Percentiles rank a stretch among this genome's conserved stretches.
phyloP scores from a whole-genome alignment of 2,329 filamentous ascomycete genomes.

The Xylariomycetidae sp. region DNA sequence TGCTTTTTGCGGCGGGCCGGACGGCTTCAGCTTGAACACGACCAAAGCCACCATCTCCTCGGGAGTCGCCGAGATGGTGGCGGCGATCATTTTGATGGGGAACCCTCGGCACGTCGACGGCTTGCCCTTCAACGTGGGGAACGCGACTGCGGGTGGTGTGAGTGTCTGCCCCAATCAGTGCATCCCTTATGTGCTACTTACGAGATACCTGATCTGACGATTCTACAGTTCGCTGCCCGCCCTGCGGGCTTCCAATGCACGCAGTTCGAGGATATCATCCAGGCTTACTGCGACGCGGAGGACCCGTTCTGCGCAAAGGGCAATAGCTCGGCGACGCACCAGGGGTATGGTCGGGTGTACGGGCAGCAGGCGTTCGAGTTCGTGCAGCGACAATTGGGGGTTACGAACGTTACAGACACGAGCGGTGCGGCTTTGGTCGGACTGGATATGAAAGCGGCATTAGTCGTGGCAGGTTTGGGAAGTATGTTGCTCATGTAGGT shows the following conservation, averaged over 20 bases:
- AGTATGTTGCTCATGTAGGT: too few species aligned
- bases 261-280: slow-evolving; percentile 42
- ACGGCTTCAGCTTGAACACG: slow-evolving; percentile 43
- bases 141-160: slow-evolving; percentile 51
- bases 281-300: slow-evolving; percentile 55
- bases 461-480: too few species aligned
- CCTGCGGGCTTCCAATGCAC: slow-evolving; percentile 50
- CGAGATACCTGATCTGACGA: neutral
- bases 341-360: slow-evolving; percentile 54
- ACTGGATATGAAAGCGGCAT: too few species aligned
- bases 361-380: slow-evolving; percentile 52
- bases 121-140: slow-evolving; percentile 53
- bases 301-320: slow-evolving; percentile 61
- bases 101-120: slow-evolving; percentile 50
- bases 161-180: slow-evolving; percentile 21
- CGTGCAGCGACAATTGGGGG: slow-evolving; percentile 45
- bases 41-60: slow-evolving; percentile 36
- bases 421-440: too few species aligned
- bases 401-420: neutral
- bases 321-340: slow-evolving; percentile 47
- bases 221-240: slow-evolving; percentile 50
- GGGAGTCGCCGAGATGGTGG: slow-evolving; percentile 45
- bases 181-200: neutral
- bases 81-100: slow-evolving; percentile 57
- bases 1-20: slow-evolving; percentile 54